phyloP scores from a whole-genome alignment of 129 eudicot species.

The Dittrichia graveolens region DNA sequence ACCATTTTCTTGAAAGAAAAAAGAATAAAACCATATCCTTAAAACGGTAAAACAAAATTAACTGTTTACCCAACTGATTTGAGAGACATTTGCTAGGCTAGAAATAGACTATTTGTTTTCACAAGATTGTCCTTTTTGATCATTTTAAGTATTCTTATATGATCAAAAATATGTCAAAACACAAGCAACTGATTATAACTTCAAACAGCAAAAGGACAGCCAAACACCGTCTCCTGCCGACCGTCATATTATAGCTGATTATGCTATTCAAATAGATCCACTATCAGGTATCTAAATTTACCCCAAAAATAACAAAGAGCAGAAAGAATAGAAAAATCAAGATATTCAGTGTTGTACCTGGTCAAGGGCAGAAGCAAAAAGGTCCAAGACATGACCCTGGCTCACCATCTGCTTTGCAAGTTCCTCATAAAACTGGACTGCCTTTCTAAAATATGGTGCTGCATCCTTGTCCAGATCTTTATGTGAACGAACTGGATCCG shows the following conservation, averaged over 20 bases:
- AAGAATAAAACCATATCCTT: no score
- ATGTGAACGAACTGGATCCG: conserved; percentile 97
- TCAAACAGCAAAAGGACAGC: background rate
- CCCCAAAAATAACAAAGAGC: no score
- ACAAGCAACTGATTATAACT: background rate
- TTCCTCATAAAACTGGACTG: conserved; percentile 79
- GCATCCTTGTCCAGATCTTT: conserved; percentile 99
- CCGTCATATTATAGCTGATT: background rate
- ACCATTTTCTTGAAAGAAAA: no score
- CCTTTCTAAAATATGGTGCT: conserved; percentile 87
- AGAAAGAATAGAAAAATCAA: conserved; percentile 7
- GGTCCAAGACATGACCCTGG: conserved; percentile 95
- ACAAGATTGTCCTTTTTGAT: background rate
- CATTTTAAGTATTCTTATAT: background rate
- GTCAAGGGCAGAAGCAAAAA: conserved; percentile 98
- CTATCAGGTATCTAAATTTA: conserved; percentile 13
- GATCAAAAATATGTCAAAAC: background rate
- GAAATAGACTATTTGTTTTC: background rate
- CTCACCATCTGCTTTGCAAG: conserved; percentile 86
- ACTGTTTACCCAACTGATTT: background rate
- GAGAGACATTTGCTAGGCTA: background rate
- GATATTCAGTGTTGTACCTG: conserved; percentile 54
- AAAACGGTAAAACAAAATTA: no score
- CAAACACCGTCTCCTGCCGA: conserved; percentile 3
- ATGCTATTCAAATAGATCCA: background rate